A percentile compares a stretch with the other conserved stretches of the same genome.
phyloP scores from a whole-genome alignment of 108 stramenopile genomes.

The Cylindrotheca closterium region DNA sequence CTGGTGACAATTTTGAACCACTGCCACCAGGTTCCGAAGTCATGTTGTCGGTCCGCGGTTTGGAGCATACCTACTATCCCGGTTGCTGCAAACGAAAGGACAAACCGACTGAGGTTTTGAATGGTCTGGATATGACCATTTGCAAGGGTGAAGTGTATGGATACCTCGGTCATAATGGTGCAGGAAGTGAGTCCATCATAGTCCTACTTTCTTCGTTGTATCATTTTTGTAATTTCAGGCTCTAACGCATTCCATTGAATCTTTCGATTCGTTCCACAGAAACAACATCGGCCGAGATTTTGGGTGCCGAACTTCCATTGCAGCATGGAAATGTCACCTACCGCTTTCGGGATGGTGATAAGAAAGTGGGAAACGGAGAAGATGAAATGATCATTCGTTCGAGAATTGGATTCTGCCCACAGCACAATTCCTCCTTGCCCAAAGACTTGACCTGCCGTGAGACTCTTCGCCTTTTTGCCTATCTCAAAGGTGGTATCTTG shows the following conservation, averaged over 20 bases:
- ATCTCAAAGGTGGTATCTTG: conserved; percentile 45
- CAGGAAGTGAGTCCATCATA: conserved; percentile 18
- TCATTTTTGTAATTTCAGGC: too few relatives aligned
- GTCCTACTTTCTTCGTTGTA: too few relatives aligned
- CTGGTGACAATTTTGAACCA: conserved; percentile 31
- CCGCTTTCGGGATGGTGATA: conserved; percentile 20
- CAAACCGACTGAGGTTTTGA: conserved; percentile 31
- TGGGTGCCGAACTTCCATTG: conserved; percentile 19
- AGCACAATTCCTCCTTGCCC: conserved; percentile 64
- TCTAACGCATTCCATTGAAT: too few relatives aligned
- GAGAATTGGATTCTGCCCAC: conserved; percentile 45
- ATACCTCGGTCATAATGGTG: conserved; percentile 66
- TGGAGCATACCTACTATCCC: conserved; percentile 21
- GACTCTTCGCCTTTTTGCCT: conserved; percentile 66
- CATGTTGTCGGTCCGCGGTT: conserved; percentile 21
- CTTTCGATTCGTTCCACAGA: conserved; percentile 7
- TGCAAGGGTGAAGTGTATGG: conserved; percentile 58
- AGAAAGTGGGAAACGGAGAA: neutral
- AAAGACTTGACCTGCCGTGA: conserved; percentile 74
- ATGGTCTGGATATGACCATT: conserved; percentile 43
- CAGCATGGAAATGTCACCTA: conserved; percentile 19
- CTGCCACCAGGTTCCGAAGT: conserved; percentile 22
- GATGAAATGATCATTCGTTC: conserved; percentile 41
- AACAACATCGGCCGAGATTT: conserved; percentile 28
- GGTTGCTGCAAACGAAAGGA: conserved; percentile 15